Percentiles rank a stretch among this genome's conserved stretches.
Conservation (phyloP, 108 stramenopile species). For the Cyclotella kingstonii region DNA sequence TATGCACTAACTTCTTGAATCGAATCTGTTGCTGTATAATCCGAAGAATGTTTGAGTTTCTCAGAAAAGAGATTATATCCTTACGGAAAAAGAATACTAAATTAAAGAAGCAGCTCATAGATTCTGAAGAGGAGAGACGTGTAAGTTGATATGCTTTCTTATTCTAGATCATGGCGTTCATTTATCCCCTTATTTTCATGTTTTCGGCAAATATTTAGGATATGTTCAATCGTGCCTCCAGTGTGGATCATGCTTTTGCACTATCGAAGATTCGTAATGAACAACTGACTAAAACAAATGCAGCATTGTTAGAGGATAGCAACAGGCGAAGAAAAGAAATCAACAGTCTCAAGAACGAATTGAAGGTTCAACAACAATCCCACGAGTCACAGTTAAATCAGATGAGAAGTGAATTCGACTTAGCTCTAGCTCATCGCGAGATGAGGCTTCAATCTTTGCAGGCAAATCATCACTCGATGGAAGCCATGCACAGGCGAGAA, state of each 20-base stretch:
- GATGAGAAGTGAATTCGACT: conserved; percentile 42
- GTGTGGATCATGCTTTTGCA: conserved; percentile 36
- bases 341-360: conserved; percentile 35
- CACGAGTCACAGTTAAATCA: conserved; percentile 40
- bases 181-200: background rate
- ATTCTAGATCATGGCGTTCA: background rate
- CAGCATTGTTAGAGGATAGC: conserved; percentile 33
- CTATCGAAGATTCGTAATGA: conserved; percentile 43
- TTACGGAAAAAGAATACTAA: conserved; percentile 46
- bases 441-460: conserved; percentile 32
- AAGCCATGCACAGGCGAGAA: conserved; percentile 18
- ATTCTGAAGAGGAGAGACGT: conserved; percentile 48
- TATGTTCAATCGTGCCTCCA: conserved; percentile 36
- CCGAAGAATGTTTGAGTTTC: conserved; percentile 52
- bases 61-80: conserved; percentile 51
- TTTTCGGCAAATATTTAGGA: conserved; percentile 5
- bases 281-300: conserved; percentile 42
- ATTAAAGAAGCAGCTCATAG: conserved; percentile 39
- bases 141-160: background rate
- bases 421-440: conserved; percentile 24
- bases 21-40: too few species aligned
- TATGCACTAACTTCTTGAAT: background rate
- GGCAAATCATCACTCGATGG: conserved; percentile 5
- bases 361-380: conserved; percentile 37
- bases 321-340: conserved; percentile 39